Conservation (phyloP, 139 green algal genomes). For the Edaphochlamys debaryana region DNA sequence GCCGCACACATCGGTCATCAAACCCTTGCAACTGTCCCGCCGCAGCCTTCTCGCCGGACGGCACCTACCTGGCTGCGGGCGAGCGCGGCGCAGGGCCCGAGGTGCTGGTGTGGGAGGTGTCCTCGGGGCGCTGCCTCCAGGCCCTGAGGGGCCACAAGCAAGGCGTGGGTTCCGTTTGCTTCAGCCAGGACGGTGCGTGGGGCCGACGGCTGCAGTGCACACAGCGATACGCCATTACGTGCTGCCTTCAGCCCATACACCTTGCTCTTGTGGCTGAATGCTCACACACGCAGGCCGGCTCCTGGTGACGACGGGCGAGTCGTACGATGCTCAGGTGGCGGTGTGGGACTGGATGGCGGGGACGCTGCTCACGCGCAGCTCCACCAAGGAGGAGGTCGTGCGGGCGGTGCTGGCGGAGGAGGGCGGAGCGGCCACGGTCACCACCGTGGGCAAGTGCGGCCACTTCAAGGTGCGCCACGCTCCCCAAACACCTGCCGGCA, state of each 20-base stretch:
- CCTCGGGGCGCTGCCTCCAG: slow-evolving; percentile 18
- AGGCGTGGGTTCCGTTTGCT: slow-evolving; percentile 47
- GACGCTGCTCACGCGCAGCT: slow-evolving; percentile 36
- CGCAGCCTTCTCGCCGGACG: slow-evolving; percentile 42
- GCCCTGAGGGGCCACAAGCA: slow-evolving; percentile 54
- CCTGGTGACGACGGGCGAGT: slow-evolving; percentile 43
- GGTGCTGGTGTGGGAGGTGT: slow-evolving; percentile 51
- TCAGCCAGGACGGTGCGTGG: slow-evolving; percentile 56
- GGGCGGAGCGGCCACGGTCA: slow-evolving; percentile 27
- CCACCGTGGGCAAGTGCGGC: slow-evolving; percentile 25
- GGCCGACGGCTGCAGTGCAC: too few species aligned
- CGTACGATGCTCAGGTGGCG: slow-evolving; percentile 53
- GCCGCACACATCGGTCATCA: too few species aligned
- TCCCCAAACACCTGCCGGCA: too few species aligned
- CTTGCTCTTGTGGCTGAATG: too few species aligned
- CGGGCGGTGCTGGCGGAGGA: slow-evolving; percentile 45
- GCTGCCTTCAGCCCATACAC: too few species aligned
- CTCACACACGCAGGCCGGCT: slow-evolving; percentile 55
- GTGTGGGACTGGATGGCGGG: slow-evolving; percentile 61
- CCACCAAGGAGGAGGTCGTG: slow-evolving; percentile 14
- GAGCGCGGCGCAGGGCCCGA: slow-evolving; percentile 40
- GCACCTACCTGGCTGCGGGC: slow-evolving; percentile 53
- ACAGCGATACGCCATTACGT: too few species aligned
- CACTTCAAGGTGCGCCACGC: slow-evolving; percentile 40
- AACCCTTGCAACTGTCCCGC: too few species aligned